Evolutionary conservation across 2,329 filamentous ascomycete genomes (phyloP).

Genomic region (Ophiosphaerella herpotricha): DNA sequence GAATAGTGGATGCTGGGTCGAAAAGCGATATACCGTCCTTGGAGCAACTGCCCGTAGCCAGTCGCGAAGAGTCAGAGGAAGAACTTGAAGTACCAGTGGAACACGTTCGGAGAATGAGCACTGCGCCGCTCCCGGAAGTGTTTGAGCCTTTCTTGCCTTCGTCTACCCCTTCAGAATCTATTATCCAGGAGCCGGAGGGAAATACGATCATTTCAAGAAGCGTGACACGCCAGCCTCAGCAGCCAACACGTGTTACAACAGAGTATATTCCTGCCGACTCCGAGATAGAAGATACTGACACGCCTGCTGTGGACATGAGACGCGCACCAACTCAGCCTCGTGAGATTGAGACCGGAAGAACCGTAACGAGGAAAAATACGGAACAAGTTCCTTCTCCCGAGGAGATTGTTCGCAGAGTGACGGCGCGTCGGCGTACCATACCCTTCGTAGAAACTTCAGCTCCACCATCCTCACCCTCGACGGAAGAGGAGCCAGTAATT

Average conservation of each 20-base stretch:
- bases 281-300: too few species aligned
- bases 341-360: constrained; percentile 1
- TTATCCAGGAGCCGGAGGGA: background rate
- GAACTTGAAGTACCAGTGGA: constrained; percentile 1
- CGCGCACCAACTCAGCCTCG: background rate
- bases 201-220: background rate
- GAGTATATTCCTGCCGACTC: too few species aligned
- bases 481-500: background rate
- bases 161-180: background rate
- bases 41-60: too few species aligned
- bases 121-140: background rate
- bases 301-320: too few species aligned
- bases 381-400: background rate
- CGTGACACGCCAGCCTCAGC: background rate
- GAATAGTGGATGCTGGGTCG: background rate
- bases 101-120: background rate
- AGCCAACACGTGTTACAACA: background rate
- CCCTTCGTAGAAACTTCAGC: constrained; percentile 2
- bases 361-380: background rate
- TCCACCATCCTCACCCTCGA: constrained; percentile 8
- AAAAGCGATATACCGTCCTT: background rate
- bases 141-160: background rate
- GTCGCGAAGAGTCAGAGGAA: background rate
- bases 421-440: constrained; percentile 1
- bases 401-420: background rate